A percentile compares a stretch with the other conserved stretches of the same genome.
Conservation (phyloP, 2,329 filamentous ascomycete genomes). For the Sclerotinia sclerotiorum region DNA sequence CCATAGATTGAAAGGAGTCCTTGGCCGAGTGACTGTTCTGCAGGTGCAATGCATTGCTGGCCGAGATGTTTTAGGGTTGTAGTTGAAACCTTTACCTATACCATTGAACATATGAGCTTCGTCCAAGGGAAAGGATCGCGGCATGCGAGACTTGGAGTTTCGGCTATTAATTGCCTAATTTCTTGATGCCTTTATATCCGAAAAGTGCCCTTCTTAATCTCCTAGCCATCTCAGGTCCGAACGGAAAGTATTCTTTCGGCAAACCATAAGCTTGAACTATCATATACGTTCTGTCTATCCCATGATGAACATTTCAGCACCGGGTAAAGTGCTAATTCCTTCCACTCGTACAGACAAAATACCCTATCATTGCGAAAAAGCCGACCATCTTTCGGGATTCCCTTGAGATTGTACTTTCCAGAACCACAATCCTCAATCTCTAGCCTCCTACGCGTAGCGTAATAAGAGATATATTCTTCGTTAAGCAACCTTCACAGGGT, state of each 20-base stretch:
- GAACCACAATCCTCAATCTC: neutral
- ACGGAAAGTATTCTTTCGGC: neutral
- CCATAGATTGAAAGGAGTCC: neutral
- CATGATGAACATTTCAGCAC: neutral
- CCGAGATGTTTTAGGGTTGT: neutral
- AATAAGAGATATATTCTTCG: no score
- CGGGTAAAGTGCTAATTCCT: neutral
- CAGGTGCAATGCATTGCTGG: neutral
- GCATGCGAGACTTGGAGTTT: neutral
- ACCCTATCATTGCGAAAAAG: neutral
- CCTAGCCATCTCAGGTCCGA: neutral
- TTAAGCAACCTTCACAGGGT: neutral
- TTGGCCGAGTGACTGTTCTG: neutral
- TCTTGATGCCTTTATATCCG: neutral
- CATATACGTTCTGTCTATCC: neutral
- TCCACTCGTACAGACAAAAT: neutral
- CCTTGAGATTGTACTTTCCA: neutral
- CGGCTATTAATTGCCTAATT: neutral
- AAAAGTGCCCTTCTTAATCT: neutral
- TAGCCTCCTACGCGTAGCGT: no score
- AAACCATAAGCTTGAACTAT: neutral
- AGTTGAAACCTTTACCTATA: neutral
- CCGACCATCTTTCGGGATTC: neutral
- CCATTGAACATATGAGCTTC: no score
- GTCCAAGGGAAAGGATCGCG: neutral